Conservation (phyloP, 441 rosid species). For the Pelargonium citronellum region DNA sequence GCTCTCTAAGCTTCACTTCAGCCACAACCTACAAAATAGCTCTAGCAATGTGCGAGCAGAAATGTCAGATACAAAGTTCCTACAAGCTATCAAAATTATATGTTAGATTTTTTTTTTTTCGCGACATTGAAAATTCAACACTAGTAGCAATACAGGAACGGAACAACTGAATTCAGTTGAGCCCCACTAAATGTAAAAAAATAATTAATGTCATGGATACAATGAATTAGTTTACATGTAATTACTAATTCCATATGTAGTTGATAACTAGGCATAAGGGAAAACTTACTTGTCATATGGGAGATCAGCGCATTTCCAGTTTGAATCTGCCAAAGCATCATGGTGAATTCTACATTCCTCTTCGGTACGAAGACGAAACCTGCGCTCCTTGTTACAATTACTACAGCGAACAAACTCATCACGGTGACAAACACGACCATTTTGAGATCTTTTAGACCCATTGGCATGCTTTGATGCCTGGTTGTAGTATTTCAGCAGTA, state of each 20-base stretch:
- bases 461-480: slow-evolving; percentile 55
- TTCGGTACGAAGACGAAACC: slow-evolving; percentile 80
- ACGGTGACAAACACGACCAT: slow-evolving; percentile 61
- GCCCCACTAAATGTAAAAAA: too few species aligned
- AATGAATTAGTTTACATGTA: too few species aligned
- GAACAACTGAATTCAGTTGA: too few species aligned
- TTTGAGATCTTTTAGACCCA: slow-evolving; percentile 67
- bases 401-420: slow-evolving; percentile 89
- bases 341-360: slow-evolving; percentile 96
- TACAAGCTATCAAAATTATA: not conserved
- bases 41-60: not conserved
- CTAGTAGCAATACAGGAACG: too few species aligned
- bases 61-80: not conserved
- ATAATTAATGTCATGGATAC: too few species aligned
- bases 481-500: slow-evolving; percentile 79
- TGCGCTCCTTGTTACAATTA: slow-evolving; percentile 73
- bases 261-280: not conserved
- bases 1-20: too few species aligned
- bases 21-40: too few species aligned
- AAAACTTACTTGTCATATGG: slow-evolving; percentile 78
- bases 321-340: slow-evolving; percentile 74
- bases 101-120: not conserved
- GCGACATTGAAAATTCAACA: too few species aligned
- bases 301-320: slow-evolving; percentile 89
- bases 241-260: not conserved